phyloP scores from a whole-genome alignment of 352 stramenopile genomes.

The Achlya hypogyna region DNA sequence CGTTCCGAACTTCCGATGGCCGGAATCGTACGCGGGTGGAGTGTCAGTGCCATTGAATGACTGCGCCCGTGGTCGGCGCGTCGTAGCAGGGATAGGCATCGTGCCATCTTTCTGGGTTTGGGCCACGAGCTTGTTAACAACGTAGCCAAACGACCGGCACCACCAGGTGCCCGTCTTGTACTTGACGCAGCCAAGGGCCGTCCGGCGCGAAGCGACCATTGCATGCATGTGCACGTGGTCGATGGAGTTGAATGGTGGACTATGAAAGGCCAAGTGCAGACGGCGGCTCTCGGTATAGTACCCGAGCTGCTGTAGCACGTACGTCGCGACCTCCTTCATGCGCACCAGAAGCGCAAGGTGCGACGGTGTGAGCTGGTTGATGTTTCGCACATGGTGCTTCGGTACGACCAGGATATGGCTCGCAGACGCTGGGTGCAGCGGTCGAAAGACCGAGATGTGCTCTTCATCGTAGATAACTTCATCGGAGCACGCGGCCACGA shows the following conservation, averaged over 20 bases:
- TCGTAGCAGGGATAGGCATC: not conserved
- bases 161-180: constrained; percentile 82
- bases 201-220: constrained; percentile 33
- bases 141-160: constrained; percentile 71
- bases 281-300: constrained; percentile 24
- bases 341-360: constrained; percentile 48
- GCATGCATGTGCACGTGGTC: constrained; percentile 87
- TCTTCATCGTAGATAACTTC: constrained; percentile 78
- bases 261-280: constrained; percentile 72
- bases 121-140: constrained; percentile 26
- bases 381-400: constrained; percentile 74
- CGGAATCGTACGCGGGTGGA: not conserved
- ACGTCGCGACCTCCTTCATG: constrained; percentile 58
- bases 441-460: constrained; percentile 63
- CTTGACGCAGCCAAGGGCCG: constrained; percentile 63
- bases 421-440: constrained; percentile 50
- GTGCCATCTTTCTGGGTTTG: not conserved
- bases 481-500: constrained; percentile 46
- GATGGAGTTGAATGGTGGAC: constrained; percentile 83
- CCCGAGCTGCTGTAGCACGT: constrained; percentile 30
- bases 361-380: constrained; percentile 61
- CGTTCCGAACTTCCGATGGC: constrained; percentile 8
- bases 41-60: not conserved
- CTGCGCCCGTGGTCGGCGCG: not conserved
- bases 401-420: constrained; percentile 78